Percentiles rank a stretch among this genome's conserved stretches.
These are phyloP conservation scores for Plasmodium adleri DNA, from an alignment of 169 alveolate genomes.

Conservation along the genomic window DNA sequence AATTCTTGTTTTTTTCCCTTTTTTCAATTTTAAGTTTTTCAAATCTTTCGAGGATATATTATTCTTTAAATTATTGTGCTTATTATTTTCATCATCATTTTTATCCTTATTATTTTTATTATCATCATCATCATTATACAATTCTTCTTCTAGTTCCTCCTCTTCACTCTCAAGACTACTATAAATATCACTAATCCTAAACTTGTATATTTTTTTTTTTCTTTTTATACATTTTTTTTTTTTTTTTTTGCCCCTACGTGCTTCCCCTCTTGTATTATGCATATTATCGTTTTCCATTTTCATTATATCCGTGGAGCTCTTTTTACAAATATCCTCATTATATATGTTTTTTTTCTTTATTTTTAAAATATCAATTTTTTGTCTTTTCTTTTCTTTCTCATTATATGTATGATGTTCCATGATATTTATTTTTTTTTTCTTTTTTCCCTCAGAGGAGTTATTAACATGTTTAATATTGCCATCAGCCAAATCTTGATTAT, in stretches of 20 bases:
- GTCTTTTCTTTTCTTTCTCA: background rate
- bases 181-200: constrained; percentile 53
- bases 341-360: constrained; percentile 30
- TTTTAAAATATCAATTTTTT: constrained; percentile 18
- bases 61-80: background rate
- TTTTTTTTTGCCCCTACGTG: background rate
- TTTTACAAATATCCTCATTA: constrained; percentile 13
- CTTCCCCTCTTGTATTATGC: background rate
- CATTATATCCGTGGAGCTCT: background rate
- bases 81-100: too few relatives aligned
- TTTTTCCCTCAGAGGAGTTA: too few relatives aligned
- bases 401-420: too few relatives aligned
- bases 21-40: too few relatives aligned
- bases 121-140: background rate
- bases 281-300: constrained; percentile 10
- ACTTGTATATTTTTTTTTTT: background rate
- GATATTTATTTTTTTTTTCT: too few relatives aligned
- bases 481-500: too few relatives aligned
- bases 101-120: background rate
- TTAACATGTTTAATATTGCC: too few relatives aligned
- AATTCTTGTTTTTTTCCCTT: too few relatives aligned
- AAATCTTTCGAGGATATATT: too few relatives aligned
- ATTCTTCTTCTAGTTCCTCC: constrained; percentile 32
- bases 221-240: background rate
- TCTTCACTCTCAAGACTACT: constrained; percentile 73